phyloP scores from a whole-genome alignment of 1,284 basidiomycete genomes.

The Heterobasidion irregulare region DNA sequence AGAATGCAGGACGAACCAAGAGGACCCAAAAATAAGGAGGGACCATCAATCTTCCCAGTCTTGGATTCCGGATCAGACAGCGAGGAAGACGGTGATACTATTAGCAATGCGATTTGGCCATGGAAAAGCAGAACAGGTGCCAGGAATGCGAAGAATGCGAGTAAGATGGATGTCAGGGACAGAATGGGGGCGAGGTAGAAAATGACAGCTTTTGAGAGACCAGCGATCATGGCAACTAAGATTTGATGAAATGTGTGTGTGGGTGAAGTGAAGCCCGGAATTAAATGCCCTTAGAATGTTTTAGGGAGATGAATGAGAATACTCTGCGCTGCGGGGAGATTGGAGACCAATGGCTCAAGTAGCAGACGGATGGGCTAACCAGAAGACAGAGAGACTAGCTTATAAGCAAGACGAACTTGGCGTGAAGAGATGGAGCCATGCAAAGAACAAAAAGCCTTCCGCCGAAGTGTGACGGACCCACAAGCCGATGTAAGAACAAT shows the following conservation, averaged over 20 bases:
- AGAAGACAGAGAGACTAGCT: neutral
- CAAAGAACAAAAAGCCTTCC: neutral
- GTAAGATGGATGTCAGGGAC: conserved; percentile 53
- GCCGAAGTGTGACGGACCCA: neutral
- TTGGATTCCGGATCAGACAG: conserved; percentile 34
- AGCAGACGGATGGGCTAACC: neutral
- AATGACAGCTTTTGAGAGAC: conserved; percentile 60
- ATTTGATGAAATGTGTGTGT: neutral
- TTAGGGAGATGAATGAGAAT: too few relatives aligned
- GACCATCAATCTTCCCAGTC: conserved; percentile 50
- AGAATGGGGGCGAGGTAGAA: conserved; percentile 64
- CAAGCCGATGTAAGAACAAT: neutral
- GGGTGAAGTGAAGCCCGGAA: too few relatives aligned
- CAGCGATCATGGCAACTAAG: conserved; percentile 45
- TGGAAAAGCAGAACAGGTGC: conserved; percentile 55
- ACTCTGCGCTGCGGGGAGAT: neutral
- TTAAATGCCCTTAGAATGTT: too few relatives aligned
- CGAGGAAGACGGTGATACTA: conserved; percentile 48
- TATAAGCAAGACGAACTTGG: neutral
- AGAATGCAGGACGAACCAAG: conserved; percentile 36
- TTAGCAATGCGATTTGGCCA: conserved; percentile 54
- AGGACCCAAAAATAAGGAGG: conserved; percentile 57
- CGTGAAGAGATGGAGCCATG: neutral
- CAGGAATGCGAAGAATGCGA: conserved; percentile 57
- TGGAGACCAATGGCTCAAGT: too few relatives aligned